These are phyloP conservation scores for Rhizopogon salebrosus DNA, from an alignment of 768 basidiomycete species.

Conservation along the genomic window DNA sequence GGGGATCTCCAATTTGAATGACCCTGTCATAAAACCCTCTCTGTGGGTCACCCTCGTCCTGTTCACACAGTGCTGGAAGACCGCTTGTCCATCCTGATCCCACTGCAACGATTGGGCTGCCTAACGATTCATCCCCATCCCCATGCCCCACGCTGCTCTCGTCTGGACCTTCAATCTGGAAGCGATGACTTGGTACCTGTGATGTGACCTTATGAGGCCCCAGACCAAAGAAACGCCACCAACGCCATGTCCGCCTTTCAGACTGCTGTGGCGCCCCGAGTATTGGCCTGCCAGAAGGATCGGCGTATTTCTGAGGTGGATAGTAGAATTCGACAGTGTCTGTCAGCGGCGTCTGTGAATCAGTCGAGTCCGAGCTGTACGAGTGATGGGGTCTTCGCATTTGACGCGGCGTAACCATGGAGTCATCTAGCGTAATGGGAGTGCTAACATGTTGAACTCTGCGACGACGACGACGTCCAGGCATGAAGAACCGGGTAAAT, in stretches of 20 bases:
- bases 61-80: conserved; percentile 11
- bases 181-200: conserved; percentile 12
- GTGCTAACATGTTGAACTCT: conserved; percentile 7
- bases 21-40: conserved; percentile 3
- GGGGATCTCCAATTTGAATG: conserved; percentile 16
- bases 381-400: neutral
- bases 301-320: conserved; percentile 4
- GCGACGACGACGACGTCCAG: conserved; percentile 10
- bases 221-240: conserved; percentile 21
- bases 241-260: conserved; percentile 8
- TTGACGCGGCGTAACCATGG: conserved; percentile 10
- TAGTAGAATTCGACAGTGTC: conserved; percentile 2
- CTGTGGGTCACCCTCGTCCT: neutral
- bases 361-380: conserved; percentile 17
- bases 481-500: conserved; percentile 12
- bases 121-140: conserved; percentile 6
- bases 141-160: conserved; percentile 15
- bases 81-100: neutral
- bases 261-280: conserved; percentile 4
- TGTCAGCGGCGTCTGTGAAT: conserved; percentile 24
- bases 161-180: conserved; percentile 24
- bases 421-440: conserved; percentile 18
- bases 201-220: conserved; percentile 22
- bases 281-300: neutral
- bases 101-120: conserved; percentile 4